phyloP scores from a whole-genome alignment of 805 yeast species.

The Debaryomyces maramus region DNA sequence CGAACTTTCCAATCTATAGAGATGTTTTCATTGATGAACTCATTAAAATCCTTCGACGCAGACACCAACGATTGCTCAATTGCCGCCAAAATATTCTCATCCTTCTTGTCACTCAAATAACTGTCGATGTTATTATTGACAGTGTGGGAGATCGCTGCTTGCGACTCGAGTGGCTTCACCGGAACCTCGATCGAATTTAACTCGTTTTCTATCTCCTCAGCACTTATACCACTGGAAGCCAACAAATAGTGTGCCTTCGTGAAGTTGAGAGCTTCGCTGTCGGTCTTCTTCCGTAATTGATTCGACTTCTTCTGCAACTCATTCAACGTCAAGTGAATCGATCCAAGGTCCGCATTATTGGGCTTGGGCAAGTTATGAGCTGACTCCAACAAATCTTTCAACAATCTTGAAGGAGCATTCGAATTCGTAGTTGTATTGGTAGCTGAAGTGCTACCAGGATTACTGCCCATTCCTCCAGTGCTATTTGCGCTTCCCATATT shows the following conservation, averaged over 20 bases:
- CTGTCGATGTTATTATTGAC: conserved; percentile 48
- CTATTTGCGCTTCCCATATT: neutral
- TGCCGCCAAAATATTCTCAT: conserved; percentile 77
- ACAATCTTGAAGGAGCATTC: conserved; percentile 21
- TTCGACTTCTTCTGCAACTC: conserved; percentile 74
- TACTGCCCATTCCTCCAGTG: neutral
- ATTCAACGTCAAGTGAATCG: conserved; percentile 74
- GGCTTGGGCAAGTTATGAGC: conserved; percentile 71
- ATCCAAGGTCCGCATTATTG: conserved; percentile 63
- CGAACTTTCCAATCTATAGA: conserved; percentile 82
- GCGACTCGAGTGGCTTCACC: conserved; percentile 5
- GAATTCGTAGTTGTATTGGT: conserved; percentile 6
- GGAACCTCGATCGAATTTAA: conserved; percentile 33
- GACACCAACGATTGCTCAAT: conserved; percentile 75
- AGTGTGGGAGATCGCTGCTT: neutral
- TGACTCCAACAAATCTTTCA: conserved; percentile 76
- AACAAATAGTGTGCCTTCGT: conserved; percentile 84
- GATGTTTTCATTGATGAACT: conserved; percentile 67
- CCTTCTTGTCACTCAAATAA: conserved; percentile 68
- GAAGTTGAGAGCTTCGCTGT: conserved; percentile 36
- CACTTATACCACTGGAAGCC: conserved; percentile 85
- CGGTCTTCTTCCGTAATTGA: conserved; percentile 46
- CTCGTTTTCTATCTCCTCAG: conserved; percentile 75
- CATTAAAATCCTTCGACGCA: conserved; percentile 83
- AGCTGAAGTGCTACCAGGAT: neutral